These are phyloP conservation scores for Hymenoscyphus salicellus DNA, from an alignment of 2,329 filamentous ascomycete genomes.

Conservation along the genomic window DNA sequence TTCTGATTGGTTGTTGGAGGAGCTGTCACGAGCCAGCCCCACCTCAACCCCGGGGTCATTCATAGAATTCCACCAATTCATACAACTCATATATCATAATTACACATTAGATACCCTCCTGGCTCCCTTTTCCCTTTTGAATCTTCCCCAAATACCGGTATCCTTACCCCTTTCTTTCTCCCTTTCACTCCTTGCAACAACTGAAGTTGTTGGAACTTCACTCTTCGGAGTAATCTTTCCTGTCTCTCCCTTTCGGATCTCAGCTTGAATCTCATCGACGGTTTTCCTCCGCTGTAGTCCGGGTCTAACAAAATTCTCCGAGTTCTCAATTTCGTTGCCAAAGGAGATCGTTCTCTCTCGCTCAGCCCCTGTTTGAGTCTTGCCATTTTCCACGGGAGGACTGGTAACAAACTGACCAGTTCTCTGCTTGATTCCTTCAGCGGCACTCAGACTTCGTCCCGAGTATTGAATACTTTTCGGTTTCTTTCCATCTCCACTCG, in stretches of 20 bases:
- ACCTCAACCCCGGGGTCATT: too few relatives aligned
- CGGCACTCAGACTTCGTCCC: background rate
- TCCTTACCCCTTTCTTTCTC: background rate
- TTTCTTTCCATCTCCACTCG: background rate
- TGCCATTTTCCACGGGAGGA: background rate
- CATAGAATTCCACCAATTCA: too few relatives aligned
- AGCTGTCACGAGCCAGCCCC: too few relatives aligned
- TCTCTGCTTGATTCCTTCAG: constrained; percentile 6
- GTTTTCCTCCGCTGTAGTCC: background rate
- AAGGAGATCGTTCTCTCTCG: background rate
- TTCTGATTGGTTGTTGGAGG: too few relatives aligned
- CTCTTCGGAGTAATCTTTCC: background rate
- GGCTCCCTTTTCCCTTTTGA: background rate
- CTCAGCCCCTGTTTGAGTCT: background rate
- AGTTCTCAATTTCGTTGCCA: background rate
- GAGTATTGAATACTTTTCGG: background rate
- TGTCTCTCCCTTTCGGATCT: background rate
- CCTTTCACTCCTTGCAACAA: background rate
- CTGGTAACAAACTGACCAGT: constrained; percentile 2
- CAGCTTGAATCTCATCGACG: background rate
- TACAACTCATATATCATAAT: background rate
- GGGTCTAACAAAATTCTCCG: background rate
- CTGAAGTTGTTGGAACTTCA: background rate
- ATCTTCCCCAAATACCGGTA: background rate
- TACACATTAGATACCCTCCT: constrained; percentile 4